Percentiles rank a stretch among this genome's conserved stretches.
phyloP scores from a whole-genome alignment of 2,329 filamentous ascomycete genomes.

The Ilyonectria mors-panacis region DNA sequence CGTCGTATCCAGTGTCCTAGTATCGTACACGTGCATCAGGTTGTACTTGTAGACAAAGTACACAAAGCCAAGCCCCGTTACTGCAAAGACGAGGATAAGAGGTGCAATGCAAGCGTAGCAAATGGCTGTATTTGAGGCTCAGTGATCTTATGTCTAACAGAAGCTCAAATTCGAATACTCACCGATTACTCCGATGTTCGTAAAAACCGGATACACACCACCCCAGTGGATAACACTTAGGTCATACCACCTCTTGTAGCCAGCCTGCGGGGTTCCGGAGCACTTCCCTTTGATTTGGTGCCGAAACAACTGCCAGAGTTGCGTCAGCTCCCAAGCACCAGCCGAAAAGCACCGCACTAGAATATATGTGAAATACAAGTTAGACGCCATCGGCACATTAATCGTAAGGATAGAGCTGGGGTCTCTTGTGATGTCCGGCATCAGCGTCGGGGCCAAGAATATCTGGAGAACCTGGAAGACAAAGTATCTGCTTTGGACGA shows the following conservation, averaged over 20 bases:
- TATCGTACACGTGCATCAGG: conserved; percentile 13
- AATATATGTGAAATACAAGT: conserved; percentile 10
- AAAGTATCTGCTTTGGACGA: conserved; percentile 4
- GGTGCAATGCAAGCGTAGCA: conserved; percentile 5
- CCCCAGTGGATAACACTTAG: neutral
- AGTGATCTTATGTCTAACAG: neutral
- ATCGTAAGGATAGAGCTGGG: neutral
- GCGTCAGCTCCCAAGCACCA: neutral
- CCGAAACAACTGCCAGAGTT: neutral
- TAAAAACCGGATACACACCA: conserved; percentile 1
- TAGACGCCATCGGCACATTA: neutral
- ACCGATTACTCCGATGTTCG: conserved; percentile 12
- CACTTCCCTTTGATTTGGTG: neutral
- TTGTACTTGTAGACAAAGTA: conserved; percentile 8
- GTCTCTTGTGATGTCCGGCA: neutral
- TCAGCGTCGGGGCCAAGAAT: neutral
- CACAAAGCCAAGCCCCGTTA: neutral
- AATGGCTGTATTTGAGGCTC: neutral
- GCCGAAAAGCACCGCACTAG: conserved; percentile 10
- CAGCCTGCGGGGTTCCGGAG: neutral
- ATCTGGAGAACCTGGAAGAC: conserved; percentile 11
- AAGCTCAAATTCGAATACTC: neutral
- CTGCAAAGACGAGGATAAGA: conserved; percentile 9
- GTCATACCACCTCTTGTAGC: neutral
- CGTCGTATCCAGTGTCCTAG: neutral